Conservation (phyloP, 163 green algal genomes). For the Chlamydomonas reinhardtii region DNA sequence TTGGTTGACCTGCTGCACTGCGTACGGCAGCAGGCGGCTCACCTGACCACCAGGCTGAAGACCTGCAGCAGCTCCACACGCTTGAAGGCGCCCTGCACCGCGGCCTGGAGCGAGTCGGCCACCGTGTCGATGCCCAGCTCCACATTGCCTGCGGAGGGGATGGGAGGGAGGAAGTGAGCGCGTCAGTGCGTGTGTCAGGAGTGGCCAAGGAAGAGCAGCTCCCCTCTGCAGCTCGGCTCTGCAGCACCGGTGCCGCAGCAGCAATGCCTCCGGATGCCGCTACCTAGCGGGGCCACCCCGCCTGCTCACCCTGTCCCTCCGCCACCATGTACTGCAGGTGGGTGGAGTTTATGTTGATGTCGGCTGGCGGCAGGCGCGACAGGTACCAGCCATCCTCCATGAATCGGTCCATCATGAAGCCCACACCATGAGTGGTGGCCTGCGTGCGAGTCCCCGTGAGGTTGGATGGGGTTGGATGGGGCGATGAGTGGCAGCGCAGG, state of each 20-base stretch:
- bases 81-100: background rate
- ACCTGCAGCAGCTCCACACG: constrained; percentile 18
- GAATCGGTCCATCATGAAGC: constrained; percentile 30
- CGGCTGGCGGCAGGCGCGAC: background rate
- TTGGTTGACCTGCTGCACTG: too few species aligned
- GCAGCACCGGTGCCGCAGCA: background rate
- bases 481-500: too few species aligned
- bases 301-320: constrained; percentile 14
- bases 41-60: constrained; percentile 23
- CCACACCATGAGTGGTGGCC: constrained; percentile 3
- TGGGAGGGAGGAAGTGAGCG: background rate
- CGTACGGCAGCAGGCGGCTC: too few species aligned
- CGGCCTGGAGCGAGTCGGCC: background rate
- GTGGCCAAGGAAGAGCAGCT: background rate
- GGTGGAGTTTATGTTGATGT: constrained; percentile 18
- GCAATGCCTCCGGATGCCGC: background rate
- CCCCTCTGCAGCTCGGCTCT: too few species aligned
- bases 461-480: too few species aligned
- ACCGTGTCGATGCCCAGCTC: constrained; percentile 6
- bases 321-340: constrained; percentile 31
- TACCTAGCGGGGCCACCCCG: background rate
- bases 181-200: background rate
- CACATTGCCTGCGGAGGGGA: constrained; percentile 10
- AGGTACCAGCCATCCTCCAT: constrained; percentile 31
- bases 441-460: too few species aligned